phyloP scores from a whole-genome alignment of 106 monocot species.

The Dendrobium huoshanense region DNA sequence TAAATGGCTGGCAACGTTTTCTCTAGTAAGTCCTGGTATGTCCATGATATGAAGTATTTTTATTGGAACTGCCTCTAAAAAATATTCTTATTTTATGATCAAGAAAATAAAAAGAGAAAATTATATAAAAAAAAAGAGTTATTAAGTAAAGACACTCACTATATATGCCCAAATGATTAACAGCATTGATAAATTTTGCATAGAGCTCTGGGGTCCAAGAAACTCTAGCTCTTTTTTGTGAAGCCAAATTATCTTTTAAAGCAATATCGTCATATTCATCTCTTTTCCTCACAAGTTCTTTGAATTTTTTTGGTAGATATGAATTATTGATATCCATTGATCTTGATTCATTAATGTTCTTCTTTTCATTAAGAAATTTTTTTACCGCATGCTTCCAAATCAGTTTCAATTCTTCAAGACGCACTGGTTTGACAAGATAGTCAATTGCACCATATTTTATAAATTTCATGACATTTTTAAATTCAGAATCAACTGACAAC shows the following conservation, averaged over 20 bases:
- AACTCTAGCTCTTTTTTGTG: conserved; percentile 59
- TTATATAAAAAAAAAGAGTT: neutral
- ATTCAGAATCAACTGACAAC: conserved; percentile 60
- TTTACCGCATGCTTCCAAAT: conserved; percentile 75
- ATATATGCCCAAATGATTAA: conserved; percentile 61
- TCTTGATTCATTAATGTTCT: conserved; percentile 21
- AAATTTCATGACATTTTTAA: conserved; percentile 51
- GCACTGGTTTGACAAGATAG: conserved; percentile 68
- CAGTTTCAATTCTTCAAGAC: conserved; percentile 58
- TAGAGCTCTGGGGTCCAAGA: conserved; percentile 64
- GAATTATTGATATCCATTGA: neutral
- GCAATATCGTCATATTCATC: conserved; percentile 28
- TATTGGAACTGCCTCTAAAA: conserved; percentile 35
- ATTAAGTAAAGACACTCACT: conserved; percentile 18
- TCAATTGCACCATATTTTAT: conserved; percentile 69
- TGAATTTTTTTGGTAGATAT: conserved; percentile 35
- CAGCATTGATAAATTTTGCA: conserved; percentile 58
- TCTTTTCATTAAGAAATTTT: conserved; percentile 37
- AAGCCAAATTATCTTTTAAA: conserved; percentile 38
- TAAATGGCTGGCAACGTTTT: conserved; percentile 6
- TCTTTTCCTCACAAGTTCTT: conserved; percentile 53
- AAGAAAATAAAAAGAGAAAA: neutral
- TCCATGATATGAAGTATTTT: conserved; percentile 41
- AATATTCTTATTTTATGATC: neutral
- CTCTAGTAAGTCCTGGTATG: conserved; percentile 26